phyloP scores from a whole-genome alignment of 2,329 filamentous ascomycete genomes.

The Colletotrichum kahawae region DNA sequence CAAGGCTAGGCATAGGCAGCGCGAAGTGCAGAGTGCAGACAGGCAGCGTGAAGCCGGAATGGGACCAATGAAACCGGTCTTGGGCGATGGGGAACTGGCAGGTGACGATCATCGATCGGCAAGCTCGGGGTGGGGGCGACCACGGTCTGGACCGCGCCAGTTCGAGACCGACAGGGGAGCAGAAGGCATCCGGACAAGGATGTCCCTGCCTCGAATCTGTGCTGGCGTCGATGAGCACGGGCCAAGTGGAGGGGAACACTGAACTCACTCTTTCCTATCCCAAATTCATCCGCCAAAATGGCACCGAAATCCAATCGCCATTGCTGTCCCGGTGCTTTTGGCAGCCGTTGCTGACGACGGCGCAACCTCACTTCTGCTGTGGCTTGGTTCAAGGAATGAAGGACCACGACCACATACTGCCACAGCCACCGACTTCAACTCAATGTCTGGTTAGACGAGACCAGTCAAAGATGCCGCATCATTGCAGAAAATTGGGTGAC shows the following conservation, averaged over 20 bases:
- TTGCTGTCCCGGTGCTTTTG: neutral
- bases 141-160: slow-evolving; percentile 12
- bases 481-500: neutral
- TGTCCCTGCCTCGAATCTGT: neutral
- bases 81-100: neutral
- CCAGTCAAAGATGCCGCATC: neutral
- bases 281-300: neutral
- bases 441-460: neutral
- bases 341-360: neutral
- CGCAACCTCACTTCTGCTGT: neutral
- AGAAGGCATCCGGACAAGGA: neutral
- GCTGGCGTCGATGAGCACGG: neutral
- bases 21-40: neutral
- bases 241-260: neutral
- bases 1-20: neutral
- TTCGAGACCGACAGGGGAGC: slow-evolving; percentile 1
- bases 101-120: slow-evolving; percentile 17
- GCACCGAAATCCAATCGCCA: neutral
- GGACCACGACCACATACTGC: neutral
- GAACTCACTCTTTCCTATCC: neutral
- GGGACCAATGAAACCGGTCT: slow-evolving; percentile 4
- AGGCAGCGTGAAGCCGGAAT: neutral
- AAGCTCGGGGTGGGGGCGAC: neutral
- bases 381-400: neutral
- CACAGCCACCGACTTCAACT: neutral